These are phyloP conservation scores for Biscogniauxia sp. DNA, from an alignment of 2,329 filamentous ascomycete genomes.

Conservation along the genomic window DNA sequence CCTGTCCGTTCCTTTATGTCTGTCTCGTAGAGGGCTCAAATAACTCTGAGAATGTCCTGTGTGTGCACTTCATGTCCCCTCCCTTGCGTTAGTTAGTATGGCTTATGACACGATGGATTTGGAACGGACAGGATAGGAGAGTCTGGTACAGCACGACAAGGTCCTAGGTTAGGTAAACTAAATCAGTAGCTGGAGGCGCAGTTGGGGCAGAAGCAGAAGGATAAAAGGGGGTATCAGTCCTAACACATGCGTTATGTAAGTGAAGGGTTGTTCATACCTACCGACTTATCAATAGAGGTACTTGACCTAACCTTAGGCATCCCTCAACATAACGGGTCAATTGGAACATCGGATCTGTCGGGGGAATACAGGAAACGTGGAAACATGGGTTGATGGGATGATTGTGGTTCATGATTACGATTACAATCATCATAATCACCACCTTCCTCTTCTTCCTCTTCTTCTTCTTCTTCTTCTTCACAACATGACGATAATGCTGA, in stretches of 20 bases:
- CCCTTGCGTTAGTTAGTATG: no score
- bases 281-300: background rate
- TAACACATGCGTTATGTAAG: background rate
- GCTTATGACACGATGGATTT: background rate
- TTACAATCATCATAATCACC: background rate
- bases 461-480: no score
- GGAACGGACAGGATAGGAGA: background rate
- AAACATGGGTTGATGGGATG: constrained; percentile 1
- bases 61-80: no score
- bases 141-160: no score
- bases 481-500: no score
- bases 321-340: background rate
- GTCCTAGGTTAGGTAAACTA: background rate
- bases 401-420: background rate
- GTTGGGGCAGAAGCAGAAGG: background rate
- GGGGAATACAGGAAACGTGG: constrained; percentile 7
- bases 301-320: background rate
- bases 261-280: background rate
- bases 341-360: constrained; percentile 19
- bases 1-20: no score
- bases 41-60: background rate
- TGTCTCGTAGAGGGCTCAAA: no score
- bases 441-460: no score
- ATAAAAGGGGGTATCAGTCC: background rate
- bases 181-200: background rate